phyloP scores from a whole-genome alignment of 2,329 filamentous ascomycete genomes.

The Fusarium albidum region DNA sequence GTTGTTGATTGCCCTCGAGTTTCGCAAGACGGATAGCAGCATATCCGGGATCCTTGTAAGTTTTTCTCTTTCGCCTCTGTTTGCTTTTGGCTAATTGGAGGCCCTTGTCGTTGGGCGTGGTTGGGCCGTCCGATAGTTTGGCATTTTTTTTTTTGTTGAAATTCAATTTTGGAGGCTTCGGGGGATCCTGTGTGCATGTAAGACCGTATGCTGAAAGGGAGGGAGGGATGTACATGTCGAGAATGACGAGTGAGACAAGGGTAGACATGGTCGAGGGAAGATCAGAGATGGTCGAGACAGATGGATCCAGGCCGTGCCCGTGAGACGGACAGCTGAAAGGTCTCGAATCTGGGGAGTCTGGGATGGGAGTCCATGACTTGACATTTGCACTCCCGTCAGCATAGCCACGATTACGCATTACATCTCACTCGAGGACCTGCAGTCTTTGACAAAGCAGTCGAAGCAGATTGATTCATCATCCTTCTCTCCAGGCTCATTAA shows the following conservation, averaged over 20 bases:
- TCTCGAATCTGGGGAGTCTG: background rate
- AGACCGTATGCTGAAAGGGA: background rate
- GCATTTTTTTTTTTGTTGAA: background rate
- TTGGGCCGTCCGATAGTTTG: no score
- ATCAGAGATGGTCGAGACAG: constrained; percentile 6
- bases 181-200: background rate
- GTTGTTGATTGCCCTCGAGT: background rate
- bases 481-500: no score
- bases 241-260: constrained; percentile 20
- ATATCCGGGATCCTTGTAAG: background rate
- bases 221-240: constrained; percentile 24
- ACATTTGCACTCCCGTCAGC: no score
- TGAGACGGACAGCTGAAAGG: background rate
- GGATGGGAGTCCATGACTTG: no score
- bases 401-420: no score
- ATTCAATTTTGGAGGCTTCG: no score
- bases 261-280: background rate
- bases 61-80: background rate
- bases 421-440: no score
- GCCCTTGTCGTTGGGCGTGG: constrained; percentile 1
- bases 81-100: constrained; percentile 5
- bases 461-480: no score
- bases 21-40: background rate
- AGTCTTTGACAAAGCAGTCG: no score
- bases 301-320: constrained; percentile 11